A percentile compares a stretch with the other conserved stretches of the same genome.
Conservation (phyloP, 805 yeast species). For the Hanseniaspora guilliermondii region DNA sequence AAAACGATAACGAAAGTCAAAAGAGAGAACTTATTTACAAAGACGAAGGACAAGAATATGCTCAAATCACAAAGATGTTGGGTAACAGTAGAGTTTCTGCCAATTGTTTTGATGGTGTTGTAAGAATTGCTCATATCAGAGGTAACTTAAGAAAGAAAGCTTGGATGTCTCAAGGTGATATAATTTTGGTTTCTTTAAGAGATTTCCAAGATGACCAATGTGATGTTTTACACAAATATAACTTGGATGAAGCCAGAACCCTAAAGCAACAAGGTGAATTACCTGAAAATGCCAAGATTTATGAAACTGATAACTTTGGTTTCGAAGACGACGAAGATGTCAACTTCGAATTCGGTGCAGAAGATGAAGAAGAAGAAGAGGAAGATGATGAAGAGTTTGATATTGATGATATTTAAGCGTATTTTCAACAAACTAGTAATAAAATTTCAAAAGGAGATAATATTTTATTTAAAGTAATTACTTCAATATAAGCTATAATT, state of each 20-base stretch:
- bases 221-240: slow-evolving; percentile 93
- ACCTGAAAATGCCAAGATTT: slow-evolving; percentile 93
- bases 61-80: slow-evolving; percentile 94
- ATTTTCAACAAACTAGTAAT: no score
- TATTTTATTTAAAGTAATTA: no score
- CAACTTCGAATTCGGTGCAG: slow-evolving; percentile 95
- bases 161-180: slow-evolving; percentile 99
- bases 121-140: slow-evolving; percentile 94
- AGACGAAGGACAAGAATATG: slow-evolving; percentile 97
- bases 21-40: slow-evolving; percentile 86
- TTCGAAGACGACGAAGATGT: slow-evolving; percentile 95
- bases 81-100: slow-evolving; percentile 98
- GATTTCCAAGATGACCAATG: slow-evolving; percentile 98
- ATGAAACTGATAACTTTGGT: slow-evolving; percentile 94
- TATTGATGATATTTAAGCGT: slow-evolving; percentile 76
- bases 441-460: no score
- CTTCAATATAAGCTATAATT: no score
- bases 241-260: slow-evolving; percentile 95
- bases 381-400: slow-evolving; percentile 54
- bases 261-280: slow-evolving; percentile 91
- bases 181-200: slow-evolving; percentile 86
- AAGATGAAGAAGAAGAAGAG: slow-evolving; percentile 66
- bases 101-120: slow-evolving; percentile 82
- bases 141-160: slow-evolving; percentile 99
- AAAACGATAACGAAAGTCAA: slow-evolving; percentile 80